phyloP scores from a whole-genome alignment of 306 rosid genomes.

The Crotalaria pallida region DNA sequence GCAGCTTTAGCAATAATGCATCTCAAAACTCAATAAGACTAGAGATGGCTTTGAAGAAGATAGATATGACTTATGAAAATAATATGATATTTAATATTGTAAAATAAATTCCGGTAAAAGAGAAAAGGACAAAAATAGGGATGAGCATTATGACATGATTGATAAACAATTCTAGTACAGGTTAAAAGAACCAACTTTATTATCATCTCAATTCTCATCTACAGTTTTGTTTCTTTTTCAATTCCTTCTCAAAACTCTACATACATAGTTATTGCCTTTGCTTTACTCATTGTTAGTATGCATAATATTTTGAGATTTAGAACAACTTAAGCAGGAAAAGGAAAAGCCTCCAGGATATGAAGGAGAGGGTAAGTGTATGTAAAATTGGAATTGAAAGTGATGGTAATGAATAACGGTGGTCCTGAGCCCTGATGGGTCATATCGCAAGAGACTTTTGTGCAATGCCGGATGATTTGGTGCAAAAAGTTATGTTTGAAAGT shows the following conservation, averaged over 20 bases:
- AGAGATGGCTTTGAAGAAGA: neutral
- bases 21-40: conserved; percentile 18
- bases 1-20: conserved; percentile 19
- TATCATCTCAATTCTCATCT: too few relatives aligned
- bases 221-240: neutral
- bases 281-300: conserved; percentile 1
- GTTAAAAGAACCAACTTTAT: neutral
- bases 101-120: neutral
- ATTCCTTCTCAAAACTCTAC: neutral
- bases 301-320: neutral
- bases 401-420: conserved; percentile 20
- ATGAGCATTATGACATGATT: neutral
- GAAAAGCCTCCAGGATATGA: neutral
- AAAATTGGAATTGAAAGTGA: conserved; percentile 9
- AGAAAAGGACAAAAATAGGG: conserved; percentile 4
- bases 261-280: neutral
- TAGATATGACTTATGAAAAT: neutral
- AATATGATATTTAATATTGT: neutral
- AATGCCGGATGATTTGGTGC: conserved; percentile 24
- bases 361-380: neutral
- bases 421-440: conserved; percentile 4
- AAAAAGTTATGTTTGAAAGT: conserved; percentile 15
- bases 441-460: conserved; percentile 19
- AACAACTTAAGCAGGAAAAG: neutral
- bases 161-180: neutral